Base-by-base conservation (phyloP, 192 early-diverging fungal species). In the Linderina pennispora region DNA sequence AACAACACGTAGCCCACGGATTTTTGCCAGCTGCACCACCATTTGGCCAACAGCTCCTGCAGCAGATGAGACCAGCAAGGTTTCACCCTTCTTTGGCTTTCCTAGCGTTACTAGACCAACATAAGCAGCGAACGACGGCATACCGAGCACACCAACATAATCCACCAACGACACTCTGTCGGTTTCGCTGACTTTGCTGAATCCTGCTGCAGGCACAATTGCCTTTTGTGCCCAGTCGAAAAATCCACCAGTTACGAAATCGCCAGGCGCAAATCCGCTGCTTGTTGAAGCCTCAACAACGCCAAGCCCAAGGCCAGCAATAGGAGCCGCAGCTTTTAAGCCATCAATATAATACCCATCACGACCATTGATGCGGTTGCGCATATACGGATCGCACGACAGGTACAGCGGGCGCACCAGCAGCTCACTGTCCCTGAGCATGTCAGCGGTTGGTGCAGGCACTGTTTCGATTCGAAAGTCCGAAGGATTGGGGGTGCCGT, bases 351-450 rank as follows among this genome's bases (percentile, higher is more conserved):
- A 48, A 23, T 36, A 26, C 8, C 38, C 36, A 36, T 36, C 32
- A 17, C 35, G 17, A 23, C 46, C 46, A 6, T 14, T 26, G 5
- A 48, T 17, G 23, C 46, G 46, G 3, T 36, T 36, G 23, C 46
- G 46, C 20, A 48, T 23, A n/a, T 38, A 48, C 23, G 46, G 46
- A 17, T 48, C 46, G 46, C 46, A 48, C 14, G 46, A 48, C 9
- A 44, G 26, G 26, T 44, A 44, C 6, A 44, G 16, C 17, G 43
- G n/a, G 28, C 43, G 43, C 15, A 44, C 17, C n/a, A 44, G 43
- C 2, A 44, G n/a, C 3, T 28, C 3, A 26, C 32, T 31, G 10
- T 26, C 16, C 13, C 32, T 15, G 8, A 44, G 23, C 8, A 11
- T 8, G 5, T 31, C 28, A 5, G 5, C 11, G 28, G 28, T 31